Percentiles rank a stretch among this genome's conserved stretches.
Evolutionary conservation across 371 early-diverging fungal genomes (phyloP).

Genomic region (Mortierella sp.): DNA sequence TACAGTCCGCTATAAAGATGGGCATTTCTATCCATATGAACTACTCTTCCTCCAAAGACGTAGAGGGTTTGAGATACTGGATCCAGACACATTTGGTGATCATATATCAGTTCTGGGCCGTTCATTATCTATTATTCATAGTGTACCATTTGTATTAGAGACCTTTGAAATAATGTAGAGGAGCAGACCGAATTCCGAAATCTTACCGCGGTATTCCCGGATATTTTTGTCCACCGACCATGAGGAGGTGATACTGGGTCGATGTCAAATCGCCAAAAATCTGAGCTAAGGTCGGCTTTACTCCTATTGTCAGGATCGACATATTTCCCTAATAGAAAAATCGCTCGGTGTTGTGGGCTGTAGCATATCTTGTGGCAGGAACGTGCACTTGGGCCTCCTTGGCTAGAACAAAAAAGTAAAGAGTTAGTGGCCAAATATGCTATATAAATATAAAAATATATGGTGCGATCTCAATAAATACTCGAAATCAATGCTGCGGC

Average conservation of each 20-base stretch:
- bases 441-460: background rate
- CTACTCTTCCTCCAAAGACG: slow-evolving; percentile 91
- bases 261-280: slow-evolving; percentile 91
- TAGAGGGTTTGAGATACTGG: slow-evolving; percentile 76
- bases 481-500: no score
- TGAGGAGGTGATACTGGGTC: slow-evolving; percentile 54
- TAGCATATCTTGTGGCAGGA: slow-evolving; percentile 95
- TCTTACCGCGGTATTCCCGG: slow-evolving; percentile 78
- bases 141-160: background rate
- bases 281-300: slow-evolving; percentile 75
- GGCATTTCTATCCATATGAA: slow-evolving; percentile 69
- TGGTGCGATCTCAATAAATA: background rate
- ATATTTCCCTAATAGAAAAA: slow-evolving; percentile 91
- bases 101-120: slow-evolving; percentile 93
- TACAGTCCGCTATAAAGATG: slow-evolving; percentile 89
- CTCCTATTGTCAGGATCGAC: slow-evolving; percentile 79
- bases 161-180: background rate
- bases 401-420: slow-evolving; percentile 54
- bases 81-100: slow-evolving; percentile 96
- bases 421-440: background rate
- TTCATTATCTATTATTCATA: slow-evolving; percentile 65
- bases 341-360: slow-evolving; percentile 77
- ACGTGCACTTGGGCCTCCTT: slow-evolving; percentile 90
- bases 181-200: background rate
- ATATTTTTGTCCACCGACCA: slow-evolving; percentile 80